Conservation (phyloP, 1,284 basidiomycete genomes). For the Irpex sp. region DNA sequence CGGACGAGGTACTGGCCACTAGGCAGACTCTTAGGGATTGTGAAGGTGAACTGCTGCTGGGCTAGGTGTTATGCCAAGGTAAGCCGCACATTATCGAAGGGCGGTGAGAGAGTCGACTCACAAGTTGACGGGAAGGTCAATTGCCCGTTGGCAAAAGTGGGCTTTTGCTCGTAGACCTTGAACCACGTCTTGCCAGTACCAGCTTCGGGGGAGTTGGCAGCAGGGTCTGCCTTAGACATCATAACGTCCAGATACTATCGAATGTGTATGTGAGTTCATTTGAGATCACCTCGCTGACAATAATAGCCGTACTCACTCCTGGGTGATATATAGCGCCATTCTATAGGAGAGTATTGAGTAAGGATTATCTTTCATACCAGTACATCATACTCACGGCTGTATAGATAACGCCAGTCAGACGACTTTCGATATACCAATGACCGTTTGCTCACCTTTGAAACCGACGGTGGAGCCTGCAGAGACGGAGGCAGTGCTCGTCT, state of each 20-base stretch:
- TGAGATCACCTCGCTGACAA: not conserved
- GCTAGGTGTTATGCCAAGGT: not conserved
- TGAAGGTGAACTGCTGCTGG: constrained; percentile 33
- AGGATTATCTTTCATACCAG: not conserved
- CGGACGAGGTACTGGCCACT: constrained; percentile 29
- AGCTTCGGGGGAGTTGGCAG: constrained; percentile 37
- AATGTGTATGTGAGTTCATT: not conserved
- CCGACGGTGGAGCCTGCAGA: constrained; percentile 27
- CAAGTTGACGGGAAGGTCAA: constrained; percentile 27
- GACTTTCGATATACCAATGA: constrained; percentile 12
- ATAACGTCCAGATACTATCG: constrained; percentile 37
- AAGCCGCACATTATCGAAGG: not conserved
- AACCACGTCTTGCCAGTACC: constrained; percentile 44
- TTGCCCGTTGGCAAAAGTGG: constrained; percentile 28
- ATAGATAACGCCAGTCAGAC: not conserved
- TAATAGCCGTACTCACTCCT: constrained; percentile 27
- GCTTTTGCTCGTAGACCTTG: constrained; percentile 43
- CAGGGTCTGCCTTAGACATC: constrained; percentile 39
- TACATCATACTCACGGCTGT: constrained; percentile 8
- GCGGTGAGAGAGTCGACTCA: constrained; percentile 28
- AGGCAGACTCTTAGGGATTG: constrained; percentile 27
- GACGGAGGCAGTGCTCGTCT: constrained; percentile 38
- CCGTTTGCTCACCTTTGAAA: constrained; percentile 18
- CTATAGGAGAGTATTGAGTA: constrained; percentile 7
- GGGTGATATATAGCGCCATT: constrained; percentile 30